A percentile compares a stretch with the other conserved stretches of the same genome.
Evolutionary conservation across 2,329 filamentous ascomycete species (phyloP).

Genomic region (Endoconidiophora polonica): DNA sequence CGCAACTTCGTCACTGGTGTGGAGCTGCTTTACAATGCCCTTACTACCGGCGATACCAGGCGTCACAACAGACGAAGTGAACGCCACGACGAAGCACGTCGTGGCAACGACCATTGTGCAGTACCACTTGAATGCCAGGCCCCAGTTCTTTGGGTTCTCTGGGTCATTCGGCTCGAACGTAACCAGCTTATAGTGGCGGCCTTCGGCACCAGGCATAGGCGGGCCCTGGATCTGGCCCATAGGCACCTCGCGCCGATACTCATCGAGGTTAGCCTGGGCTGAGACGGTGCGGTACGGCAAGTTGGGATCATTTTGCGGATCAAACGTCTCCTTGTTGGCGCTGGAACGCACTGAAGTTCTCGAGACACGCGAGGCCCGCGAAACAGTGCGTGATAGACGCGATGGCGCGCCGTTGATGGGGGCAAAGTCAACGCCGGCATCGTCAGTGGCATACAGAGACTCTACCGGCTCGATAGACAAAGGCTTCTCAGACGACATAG

Average conservation of each 20-base stretch:
- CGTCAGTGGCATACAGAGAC: neutral
- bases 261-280: conserved; percentile 42
- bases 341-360: conserved; percentile 13
- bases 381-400: conserved; percentile 10
- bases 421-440: conserved; percentile 4
- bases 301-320: conserved; percentile 32
- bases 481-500: neutral
- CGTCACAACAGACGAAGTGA: conserved; percentile 60
- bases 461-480: conserved; percentile 1
- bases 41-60: conserved; percentile 44
- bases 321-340: conserved; percentile 21
- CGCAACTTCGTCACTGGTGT: conserved; percentile 54
- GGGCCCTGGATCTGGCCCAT: conserved; percentile 42
- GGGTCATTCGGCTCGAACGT: conserved; percentile 53
- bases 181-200: conserved; percentile 34
- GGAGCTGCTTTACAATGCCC: conserved; percentile 46
- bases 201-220: conserved; percentile 11
- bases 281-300: conserved; percentile 50
- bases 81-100: conserved; percentile 59
- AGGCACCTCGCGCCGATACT: conserved; percentile 48
- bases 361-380: conserved; percentile 15
- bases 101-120: conserved; percentile 70
- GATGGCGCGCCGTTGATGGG: conserved; percentile 6
- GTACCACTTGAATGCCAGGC: conserved; percentile 62
- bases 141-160: conserved; percentile 77